Conservation (phyloP, 148 eudicot species). For the Persicaria maculosa region DNA sequence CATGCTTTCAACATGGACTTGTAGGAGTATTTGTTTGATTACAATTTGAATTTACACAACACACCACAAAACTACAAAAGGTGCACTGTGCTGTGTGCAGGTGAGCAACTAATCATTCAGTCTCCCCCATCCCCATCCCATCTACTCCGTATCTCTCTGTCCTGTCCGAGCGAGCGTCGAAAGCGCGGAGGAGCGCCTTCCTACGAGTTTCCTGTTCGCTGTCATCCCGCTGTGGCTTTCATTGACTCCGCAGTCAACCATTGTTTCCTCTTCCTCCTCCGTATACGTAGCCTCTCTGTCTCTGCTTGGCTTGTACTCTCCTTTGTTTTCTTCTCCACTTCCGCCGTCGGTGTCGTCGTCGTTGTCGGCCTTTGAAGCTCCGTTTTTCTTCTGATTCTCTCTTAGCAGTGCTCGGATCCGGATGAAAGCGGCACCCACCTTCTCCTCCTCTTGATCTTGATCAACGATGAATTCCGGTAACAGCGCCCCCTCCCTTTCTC, state of each 20-base stretch:
- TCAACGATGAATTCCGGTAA: constrained; percentile 4
- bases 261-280: background rate
- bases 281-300: too few species aligned
- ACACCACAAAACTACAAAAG: too few species aligned
- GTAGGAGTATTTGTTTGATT: too few species aligned
- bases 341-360: background rate
- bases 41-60: too few species aligned
- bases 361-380: background rate
- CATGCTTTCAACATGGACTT: too few species aligned
- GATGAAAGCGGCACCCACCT: background rate
- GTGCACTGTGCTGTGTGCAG: too few species aligned
- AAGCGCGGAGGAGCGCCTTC: background rate
- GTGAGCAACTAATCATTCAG: too few species aligned
- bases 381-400: background rate
- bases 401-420: background rate
- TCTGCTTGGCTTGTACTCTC: background rate
- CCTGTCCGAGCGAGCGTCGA: too few species aligned
- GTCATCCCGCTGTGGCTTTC: constrained; percentile 5
- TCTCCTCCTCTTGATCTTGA: background rate
- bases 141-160: too few species aligned
- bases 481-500: background rate
- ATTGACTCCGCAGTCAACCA: background rate
- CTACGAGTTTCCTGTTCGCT: background rate
- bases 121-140: too few species aligned
- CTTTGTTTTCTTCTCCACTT: background rate